Percentiles rank a stretch among this genome's conserved stretches.
phyloP scores from a whole-genome alignment of 73 alveolate genomes.

The Tetrahymena thermophila region DNA sequence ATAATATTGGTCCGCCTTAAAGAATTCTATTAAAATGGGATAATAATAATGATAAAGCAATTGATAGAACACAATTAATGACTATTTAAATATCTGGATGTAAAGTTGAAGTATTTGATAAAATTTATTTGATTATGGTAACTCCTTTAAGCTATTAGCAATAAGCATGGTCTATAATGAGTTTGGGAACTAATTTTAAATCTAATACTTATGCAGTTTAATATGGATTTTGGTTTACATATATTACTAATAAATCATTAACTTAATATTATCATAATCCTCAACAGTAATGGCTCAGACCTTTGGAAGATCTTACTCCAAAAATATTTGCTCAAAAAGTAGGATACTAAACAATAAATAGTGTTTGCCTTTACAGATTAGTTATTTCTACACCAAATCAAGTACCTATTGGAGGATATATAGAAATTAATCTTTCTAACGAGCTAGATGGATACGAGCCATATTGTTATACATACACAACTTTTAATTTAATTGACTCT shows the following conservation, averaged over 20 bases:
- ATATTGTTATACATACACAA: neutral
- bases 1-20: neutral
- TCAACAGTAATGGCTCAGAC: neutral
- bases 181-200: neutral
- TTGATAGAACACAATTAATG: neutral
- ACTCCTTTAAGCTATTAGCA: neutral
- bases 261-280: neutral
- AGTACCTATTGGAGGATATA: neutral
- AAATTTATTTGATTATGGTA: neutral
- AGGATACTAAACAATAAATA: neutral
- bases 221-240: neutral
- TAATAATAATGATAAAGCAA: neutral
- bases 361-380: neutral
- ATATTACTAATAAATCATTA: neutral
- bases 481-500: neutral
- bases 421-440: neutral
- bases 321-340: neutral
- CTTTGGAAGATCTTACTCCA: neutral
- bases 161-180: neutral
- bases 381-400: neutral
- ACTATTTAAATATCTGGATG: neutral
- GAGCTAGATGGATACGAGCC: neutral
- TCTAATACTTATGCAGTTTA: neutral
- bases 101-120: neutral
- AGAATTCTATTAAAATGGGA: neutral